Conservation (phyloP, 306 rosid species). For the Dalbergia cultrata region DNA sequence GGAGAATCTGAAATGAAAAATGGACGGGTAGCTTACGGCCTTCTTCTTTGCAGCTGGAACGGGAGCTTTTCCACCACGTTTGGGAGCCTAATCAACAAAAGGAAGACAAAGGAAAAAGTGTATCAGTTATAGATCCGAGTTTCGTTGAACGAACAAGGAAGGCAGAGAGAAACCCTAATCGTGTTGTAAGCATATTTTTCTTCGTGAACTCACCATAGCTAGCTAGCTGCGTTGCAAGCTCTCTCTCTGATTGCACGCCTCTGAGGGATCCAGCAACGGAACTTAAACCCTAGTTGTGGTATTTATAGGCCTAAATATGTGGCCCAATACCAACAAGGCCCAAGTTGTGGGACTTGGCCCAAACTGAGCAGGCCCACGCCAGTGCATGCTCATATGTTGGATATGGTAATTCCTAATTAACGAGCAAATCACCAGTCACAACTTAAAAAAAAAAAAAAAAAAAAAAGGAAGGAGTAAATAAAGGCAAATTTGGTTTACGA, state of each 20-base stretch:
- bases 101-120: not conserved
- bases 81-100: conserved; percentile 54
- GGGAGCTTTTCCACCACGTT: conserved; percentile 61
- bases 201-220: not conserved
- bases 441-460: not conserved
- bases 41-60: conserved; percentile 62
- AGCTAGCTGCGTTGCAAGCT: not conserved
- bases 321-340: not conserved
- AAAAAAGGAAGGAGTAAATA: too few species aligned
- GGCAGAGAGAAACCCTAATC: not conserved
- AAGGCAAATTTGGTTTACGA: too few species aligned
- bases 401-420: not conserved
- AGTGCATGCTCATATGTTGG: not conserved
- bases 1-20: not conserved
- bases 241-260: not conserved
- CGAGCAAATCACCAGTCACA: too few species aligned
- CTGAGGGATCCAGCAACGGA: not conserved
- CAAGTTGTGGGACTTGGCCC: not conserved
- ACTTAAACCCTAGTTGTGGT: not conserved
- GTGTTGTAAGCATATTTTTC: not conserved
- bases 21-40: conserved; percentile 28
- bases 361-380: not conserved
- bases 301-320: not conserved
- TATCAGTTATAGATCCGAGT: not conserved
- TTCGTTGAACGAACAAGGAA: not conserved